Percentiles rank a stretch among this genome's conserved stretches.
Conservation (phyloP, 148 eudicot genomes). For the Silene uniflora region DNA sequence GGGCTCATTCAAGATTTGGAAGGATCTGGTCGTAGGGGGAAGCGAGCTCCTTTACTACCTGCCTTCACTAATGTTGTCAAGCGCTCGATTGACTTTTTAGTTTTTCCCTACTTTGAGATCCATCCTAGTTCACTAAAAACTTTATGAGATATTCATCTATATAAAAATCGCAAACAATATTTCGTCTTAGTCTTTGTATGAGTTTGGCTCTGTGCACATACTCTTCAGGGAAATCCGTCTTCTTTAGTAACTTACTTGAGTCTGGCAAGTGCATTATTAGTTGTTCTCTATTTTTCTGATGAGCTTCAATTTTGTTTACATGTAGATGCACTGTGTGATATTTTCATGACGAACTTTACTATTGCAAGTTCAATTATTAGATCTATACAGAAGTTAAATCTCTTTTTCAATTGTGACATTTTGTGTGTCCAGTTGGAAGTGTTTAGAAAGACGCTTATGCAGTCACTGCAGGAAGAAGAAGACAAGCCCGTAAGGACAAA, state of each 20-base stretch:
- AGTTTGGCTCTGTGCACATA: not conserved
- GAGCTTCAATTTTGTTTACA: not conserved
- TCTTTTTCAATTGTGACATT: slow-evolving; percentile 2
- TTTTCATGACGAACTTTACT: no score
- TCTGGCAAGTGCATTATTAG: not conserved
- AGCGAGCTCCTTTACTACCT: no score
- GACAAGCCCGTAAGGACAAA: slow-evolving; percentile 51
- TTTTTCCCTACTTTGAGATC: not conserved
- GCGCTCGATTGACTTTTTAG: not conserved
- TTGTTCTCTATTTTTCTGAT: not conserved
- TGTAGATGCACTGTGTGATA: not conserved
- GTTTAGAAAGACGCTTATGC: slow-evolving; percentile 88
- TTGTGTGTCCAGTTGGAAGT: slow-evolving; percentile 61
- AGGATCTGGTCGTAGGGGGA: not conserved
- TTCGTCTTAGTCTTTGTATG: not conserved
- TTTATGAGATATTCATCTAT: not conserved
- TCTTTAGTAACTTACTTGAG: not conserved
- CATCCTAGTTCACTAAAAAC: not conserved
- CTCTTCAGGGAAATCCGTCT: not conserved
- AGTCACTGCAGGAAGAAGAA: slow-evolving; percentile 84
- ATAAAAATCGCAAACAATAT: not conserved
- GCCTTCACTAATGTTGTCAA: not conserved
- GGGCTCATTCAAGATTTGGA: no score
- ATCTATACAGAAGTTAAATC: not conserved
- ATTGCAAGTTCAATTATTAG: not conserved